Conservation (phyloP, 352 stramenopile species). For the Globisporangium splendens region DNA sequence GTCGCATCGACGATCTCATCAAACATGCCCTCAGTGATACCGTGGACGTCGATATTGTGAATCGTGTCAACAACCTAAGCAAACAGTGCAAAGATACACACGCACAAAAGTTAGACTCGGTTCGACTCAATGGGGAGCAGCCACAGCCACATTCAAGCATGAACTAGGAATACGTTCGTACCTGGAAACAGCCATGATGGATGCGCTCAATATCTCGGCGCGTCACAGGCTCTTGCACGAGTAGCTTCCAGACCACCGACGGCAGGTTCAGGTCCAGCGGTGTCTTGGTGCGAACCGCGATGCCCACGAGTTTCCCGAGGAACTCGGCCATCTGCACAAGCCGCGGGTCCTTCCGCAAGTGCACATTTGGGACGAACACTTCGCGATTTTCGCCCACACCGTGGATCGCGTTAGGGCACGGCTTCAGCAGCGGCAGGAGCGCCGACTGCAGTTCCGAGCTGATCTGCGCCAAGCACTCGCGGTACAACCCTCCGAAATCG, state of each 20-base stretch:
- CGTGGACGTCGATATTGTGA: conserved; percentile 67
- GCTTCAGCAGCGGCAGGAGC: conserved; percentile 80
- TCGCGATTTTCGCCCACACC: conserved; percentile 88
- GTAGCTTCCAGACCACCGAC: conserved; percentile 90
- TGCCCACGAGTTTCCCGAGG: conserved; percentile 92
- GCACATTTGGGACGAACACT: conserved; percentile 73
- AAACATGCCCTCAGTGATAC: conserved; percentile 85
- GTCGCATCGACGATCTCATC: conserved; percentile 89
- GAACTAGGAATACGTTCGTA: conserved; percentile 1
- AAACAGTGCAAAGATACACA: neutral
- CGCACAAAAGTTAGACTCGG: no score
- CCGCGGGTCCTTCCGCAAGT: conserved; percentile 41
- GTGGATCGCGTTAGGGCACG: conserved; percentile 85
- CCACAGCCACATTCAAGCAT: no score
- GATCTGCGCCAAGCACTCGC: conserved; percentile 86
- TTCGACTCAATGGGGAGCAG: no score
- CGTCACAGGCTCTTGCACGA: conserved; percentile 78
- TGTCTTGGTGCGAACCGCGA: conserved; percentile 91
- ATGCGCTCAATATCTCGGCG: conserved; percentile 83
- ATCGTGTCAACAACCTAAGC: conserved; percentile 85
- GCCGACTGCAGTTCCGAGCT: conserved; percentile 85
- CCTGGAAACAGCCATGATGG: conserved; percentile 79
- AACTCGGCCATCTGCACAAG: conserved; percentile 91
- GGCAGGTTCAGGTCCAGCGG: conserved; percentile 91
- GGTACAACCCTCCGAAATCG: conserved; percentile 89